A percentile compares a stretch with the other conserved stretches of the same genome.
Conservation (phyloP, 257 asterid species). For the Nicotiana otophora region DNA sequence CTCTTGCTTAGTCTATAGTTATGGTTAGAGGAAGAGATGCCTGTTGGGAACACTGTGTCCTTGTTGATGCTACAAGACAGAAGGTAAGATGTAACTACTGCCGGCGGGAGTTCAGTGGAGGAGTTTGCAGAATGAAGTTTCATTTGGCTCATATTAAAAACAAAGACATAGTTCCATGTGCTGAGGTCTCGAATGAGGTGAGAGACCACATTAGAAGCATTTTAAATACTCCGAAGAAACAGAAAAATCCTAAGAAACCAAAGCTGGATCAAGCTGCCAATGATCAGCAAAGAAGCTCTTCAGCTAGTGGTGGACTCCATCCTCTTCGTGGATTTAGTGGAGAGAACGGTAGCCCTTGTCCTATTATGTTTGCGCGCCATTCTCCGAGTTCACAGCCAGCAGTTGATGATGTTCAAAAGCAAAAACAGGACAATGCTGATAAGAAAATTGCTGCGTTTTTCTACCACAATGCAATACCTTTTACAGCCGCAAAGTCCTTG, state of each 20-base stretch:
- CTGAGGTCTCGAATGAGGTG: conserved; percentile 29
- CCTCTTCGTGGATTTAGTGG: conserved; percentile 29
- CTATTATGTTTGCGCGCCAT: conserved; percentile 20
- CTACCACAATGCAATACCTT: conserved; percentile 39
- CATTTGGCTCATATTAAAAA: conserved; percentile 46
- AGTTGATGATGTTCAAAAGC: conserved; percentile 20
- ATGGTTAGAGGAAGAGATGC: conserved; percentile 52
- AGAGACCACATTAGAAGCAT: conserved; percentile 29
- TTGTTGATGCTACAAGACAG: conserved; percentile 41
- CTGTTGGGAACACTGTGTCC: conserved; percentile 47
- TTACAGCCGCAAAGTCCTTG: conserved; percentile 28
- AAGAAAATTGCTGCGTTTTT: conserved; percentile 38
- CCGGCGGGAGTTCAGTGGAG: conserved; percentile 45
- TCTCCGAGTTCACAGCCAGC: conserved; percentile 23
- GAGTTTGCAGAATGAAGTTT: conserved; percentile 44
- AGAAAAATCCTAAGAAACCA: conserved; percentile 30
- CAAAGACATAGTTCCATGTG: conserved; percentile 41
- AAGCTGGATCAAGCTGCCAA: conserved; percentile 26
- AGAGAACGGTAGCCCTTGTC: conserved; percentile 26
- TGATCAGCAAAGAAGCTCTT: conserved; percentile 37
- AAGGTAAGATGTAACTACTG: conserved; percentile 46
- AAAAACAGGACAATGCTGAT: conserved; percentile 39
- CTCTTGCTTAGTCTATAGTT: neutral
- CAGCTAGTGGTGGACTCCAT: conserved; percentile 33
- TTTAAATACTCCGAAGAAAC: conserved; percentile 33